Evolutionary conservation across 2,329 filamentous ascomycete species (phyloP).

Genomic region (Pezicula neosporulosa): DNA sequence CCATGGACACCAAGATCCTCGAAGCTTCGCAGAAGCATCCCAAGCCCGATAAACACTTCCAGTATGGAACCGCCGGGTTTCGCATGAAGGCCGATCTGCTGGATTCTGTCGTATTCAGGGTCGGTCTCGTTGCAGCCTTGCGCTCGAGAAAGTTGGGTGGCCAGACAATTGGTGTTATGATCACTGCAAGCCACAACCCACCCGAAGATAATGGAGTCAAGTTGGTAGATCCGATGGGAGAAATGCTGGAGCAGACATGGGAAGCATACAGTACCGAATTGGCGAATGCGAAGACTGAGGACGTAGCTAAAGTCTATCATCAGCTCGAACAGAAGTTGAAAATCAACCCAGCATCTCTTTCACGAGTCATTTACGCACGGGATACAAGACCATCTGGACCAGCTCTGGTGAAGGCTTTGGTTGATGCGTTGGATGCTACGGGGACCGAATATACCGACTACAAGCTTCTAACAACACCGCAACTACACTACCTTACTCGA

Average conservation of each 20-base stretch:
- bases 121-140: conserved; percentile 83
- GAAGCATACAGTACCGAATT: conserved; percentile 84
- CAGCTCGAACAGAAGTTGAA: conserved; percentile 72
- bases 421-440: conserved; percentile 74
- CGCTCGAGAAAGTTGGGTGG: conserved; percentile 87
- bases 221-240: conserved; percentile 94
- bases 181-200: conserved; percentile 91
- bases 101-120: conserved; percentile 88
- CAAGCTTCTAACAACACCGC: conserved; percentile 93
- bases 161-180: conserved; percentile 94
- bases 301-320: conserved; percentile 73
- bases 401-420: conserved; percentile 73
- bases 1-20: conserved; percentile 50
- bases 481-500: conserved; percentile 93
- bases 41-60: conserved; percentile 53
- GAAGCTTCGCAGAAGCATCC: conserved; percentile 60
- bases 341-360: conserved; percentile 66
- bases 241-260: conserved; percentile 97
- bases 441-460: conserved; percentile 75
- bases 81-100: conserved; percentile 75
- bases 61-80: conserved; percentile 66
- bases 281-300: conserved; percentile 79
- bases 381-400: conserved; percentile 93
- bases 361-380: conserved; percentile 82
- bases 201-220: conserved; percentile 90